phyloP scores from a whole-genome alignment of 345 rosid species.

The Ceriops zippeliana region DNA sequence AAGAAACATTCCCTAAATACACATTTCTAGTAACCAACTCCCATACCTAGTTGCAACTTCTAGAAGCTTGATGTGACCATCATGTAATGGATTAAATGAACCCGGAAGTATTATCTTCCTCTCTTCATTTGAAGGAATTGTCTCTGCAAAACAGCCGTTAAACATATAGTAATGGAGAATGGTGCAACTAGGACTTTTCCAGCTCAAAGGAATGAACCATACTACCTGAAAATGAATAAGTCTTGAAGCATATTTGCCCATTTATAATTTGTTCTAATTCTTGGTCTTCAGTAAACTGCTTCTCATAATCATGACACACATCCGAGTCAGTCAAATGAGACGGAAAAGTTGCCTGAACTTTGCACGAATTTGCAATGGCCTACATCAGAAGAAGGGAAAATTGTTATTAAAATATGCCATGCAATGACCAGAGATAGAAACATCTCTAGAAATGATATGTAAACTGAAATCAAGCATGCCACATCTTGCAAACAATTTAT shows the following conservation, averaged over 20 bases:
- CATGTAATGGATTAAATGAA: slow-evolving; percentile 89
- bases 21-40: background rate
- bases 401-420: background rate
- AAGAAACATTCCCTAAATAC: background rate
- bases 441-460: background rate
- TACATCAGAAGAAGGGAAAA: slow-evolving; percentile 22
- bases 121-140: slow-evolving; percentile 34
- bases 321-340: slow-evolving; percentile 65
- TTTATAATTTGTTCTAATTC: slow-evolving; percentile 70
- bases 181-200: slow-evolving; percentile 2
- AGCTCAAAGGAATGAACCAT: slow-evolving; percentile 28
- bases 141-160: slow-evolving; percentile 37
- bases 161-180: slow-evolving; percentile 17
- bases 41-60: slow-evolving; percentile 83
- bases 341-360: slow-evolving; percentile 43
- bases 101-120: slow-evolving; percentile 86
- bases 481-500: too few species aligned
- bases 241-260: slow-evolving; percentile 67
- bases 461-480: too few species aligned
- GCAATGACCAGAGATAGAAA: background rate
- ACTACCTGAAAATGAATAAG: slow-evolving; percentile 73
- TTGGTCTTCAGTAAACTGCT: slow-evolving; percentile 59
- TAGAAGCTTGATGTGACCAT: slow-evolving; percentile 87
- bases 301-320: slow-evolving; percentile 43
- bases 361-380: slow-evolving; percentile 86